Evolutionary conservation across 2,329 filamentous ascomycete species (phyloP), one percentile per base, ranked within the genome.

Genomic region (Aspergillus aculeatus): DNA sequence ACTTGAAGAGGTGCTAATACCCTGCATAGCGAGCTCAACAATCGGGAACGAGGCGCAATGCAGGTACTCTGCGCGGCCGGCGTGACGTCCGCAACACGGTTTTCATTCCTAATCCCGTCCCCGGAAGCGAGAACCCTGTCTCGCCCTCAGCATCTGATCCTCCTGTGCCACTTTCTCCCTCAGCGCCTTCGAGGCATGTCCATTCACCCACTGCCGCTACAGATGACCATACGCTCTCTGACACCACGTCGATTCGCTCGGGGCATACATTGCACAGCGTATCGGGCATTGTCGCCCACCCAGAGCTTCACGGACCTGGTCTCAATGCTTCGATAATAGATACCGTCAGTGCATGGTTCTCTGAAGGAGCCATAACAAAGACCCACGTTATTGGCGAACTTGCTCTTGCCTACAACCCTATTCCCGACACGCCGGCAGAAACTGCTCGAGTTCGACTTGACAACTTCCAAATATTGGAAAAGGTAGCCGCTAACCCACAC

Each of bases 71-170:
- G 16, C 86, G 95, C 66, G 95, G 95, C 54, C 89, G 95, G 62
- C 86, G 95, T 71, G 94, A 98, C 73, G 91, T 96, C 63, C 86
- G 94, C 60, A 96, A 96, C 75, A 97, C 93, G 1, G 88, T 96
- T 57, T 94, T 95, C 71, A 83, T 93, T 64, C 89, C 91, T 47
- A 77, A 77, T 47, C 69, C 77, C 11, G 68, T 68, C 11, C 73
- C 75, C 41, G 76, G 78, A 57, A 66, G 66, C 59, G 72, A 76
- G 70, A 56, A 70, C 53, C 61, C 68, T 57, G 56, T 65, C 64
- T 54, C 69, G 48, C 56, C 73, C 66, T 62, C 66, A 16, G 63
- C 64, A 23, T 61, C 68, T 10, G 69, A 74, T 32, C 51, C 65
- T 2, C 67, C 73, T 50, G 61, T 65, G 10, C 71, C 74, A 5